Conservation (phyloP, 805 yeast species). For the Yarrowia phangngaensis region DNA sequence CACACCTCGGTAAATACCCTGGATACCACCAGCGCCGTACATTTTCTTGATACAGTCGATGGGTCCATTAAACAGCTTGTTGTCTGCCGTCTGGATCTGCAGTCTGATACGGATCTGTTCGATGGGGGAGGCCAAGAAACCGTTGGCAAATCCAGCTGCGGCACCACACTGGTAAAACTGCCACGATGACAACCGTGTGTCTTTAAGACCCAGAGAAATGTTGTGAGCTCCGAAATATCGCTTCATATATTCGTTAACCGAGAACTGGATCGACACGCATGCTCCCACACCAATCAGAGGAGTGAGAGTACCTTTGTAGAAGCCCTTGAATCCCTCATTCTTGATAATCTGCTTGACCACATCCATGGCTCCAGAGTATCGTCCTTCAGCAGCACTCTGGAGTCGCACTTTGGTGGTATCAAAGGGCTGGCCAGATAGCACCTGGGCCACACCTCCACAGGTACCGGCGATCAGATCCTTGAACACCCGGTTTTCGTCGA, state of each 20-base stretch:
- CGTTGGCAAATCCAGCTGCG: constrained; percentile 89
- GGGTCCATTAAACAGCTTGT: constrained; percentile 66
- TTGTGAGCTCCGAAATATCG: constrained; percentile 55
- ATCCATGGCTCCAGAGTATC: constrained; percentile 67
- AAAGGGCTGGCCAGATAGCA: constrained; percentile 91
- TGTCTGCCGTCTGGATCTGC: constrained; percentile 72
- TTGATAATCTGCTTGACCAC: constrained; percentile 66
- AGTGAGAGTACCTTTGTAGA: constrained; percentile 90
- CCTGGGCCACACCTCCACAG: constrained; percentile 93
- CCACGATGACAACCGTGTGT: constrained; percentile 45
- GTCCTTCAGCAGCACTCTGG: constrained; percentile 80
- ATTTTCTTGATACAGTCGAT: constrained; percentile 63
- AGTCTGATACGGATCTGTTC: constrained; percentile 92
- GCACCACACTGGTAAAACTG: constrained; percentile 83
- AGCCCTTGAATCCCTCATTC: constrained; percentile 81
- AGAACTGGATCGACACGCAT: constrained; percentile 93
- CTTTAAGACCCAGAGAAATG: constrained; percentile 40
- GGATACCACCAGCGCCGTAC: constrained; percentile 50
- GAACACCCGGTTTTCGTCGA: constrained; percentile 43
- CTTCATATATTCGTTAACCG: constrained; percentile 92
- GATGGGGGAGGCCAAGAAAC: constrained; percentile 85
- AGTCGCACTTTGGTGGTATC: constrained; percentile 91
- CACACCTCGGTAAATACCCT: constrained; percentile 74
- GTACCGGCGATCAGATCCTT: constrained; percentile 91
- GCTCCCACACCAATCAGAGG: constrained; percentile 96